Base-by-base conservation (phyloP, 176 grass and related monocot species). In the Raddia guianensis region DNA sequence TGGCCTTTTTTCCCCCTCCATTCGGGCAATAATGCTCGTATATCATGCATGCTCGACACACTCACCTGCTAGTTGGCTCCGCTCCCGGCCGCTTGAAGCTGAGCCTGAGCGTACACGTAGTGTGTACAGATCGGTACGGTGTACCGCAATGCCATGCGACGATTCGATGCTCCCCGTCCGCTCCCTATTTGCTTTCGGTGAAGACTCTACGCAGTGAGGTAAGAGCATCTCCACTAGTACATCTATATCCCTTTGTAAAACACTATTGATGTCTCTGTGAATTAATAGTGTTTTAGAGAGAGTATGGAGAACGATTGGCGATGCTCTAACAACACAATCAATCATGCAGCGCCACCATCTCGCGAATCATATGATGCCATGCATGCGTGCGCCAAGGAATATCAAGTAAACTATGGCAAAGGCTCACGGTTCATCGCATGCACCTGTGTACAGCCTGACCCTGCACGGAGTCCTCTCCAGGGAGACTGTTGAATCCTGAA, bases 1-100 rank as follows among this genome's bases (percentile, higher is more conserved):
- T 7, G 45, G 12, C 21, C 49, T 63, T 63, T 66, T 11, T 12
- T 5, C 33, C 50, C 27, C 5, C 10, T 70, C 27, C 51, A 54
- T 65, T 45, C 13, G 12, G 52, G 74, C 74, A 73, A 63, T 19
- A 73, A 70, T 83, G 49, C 32, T 37, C 27, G 20, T 19, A 45
- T 7, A 27, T 27, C 27, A 27, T 27, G 27, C 45, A n/a, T 5
- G 13, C 46, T 14, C 3, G 66, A 8, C 73, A 34, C 27, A 1
- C 59, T 66, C 60, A 83, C 68, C 69, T 2, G 86, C 69, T 67
- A 69, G 69, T 74, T 54, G 68, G 75, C 75, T 68, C 74, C 68
- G 80, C 80, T 35, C 11, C 66, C 8, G 4, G 16, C 11, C 5
- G 53, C 37, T 40, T 40, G 3, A 40, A 5, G 58, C 54, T 57